phyloP scores from a whole-genome alignment of 1,139 yeast species.

The Pichia terricola region DNA sequence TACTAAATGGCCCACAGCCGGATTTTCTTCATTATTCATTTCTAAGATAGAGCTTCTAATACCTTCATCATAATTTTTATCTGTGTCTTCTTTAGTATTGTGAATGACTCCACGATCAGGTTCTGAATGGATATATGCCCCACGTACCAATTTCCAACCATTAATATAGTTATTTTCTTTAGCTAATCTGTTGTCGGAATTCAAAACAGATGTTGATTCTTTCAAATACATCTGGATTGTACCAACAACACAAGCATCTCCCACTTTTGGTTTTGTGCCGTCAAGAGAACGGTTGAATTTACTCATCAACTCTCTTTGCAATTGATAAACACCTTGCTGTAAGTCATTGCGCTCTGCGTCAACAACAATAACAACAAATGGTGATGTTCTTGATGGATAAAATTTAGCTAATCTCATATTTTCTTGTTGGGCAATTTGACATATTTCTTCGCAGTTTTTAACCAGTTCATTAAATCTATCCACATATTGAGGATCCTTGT shows the following conservation, averaged over 20 bases:
- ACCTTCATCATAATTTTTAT: conserved; percentile 64
- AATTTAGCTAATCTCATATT: conserved; percentile 37
- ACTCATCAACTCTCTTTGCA: conserved; percentile 74
- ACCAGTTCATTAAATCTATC: conserved; percentile 53
- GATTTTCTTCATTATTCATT: conserved; percentile 38
- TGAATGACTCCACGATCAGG: conserved; percentile 66
- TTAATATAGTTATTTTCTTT: conserved; percentile 53
- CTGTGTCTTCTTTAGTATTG: conserved; percentile 69
- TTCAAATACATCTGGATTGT: conserved; percentile 89
- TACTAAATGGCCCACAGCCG: conserved; percentile 71
- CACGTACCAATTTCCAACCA: conserved; percentile 92
- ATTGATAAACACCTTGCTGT: conserved; percentile 85
- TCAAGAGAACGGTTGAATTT: conserved; percentile 51
- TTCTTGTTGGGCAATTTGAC: conserved; percentile 46
- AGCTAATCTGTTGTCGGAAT: conserved; percentile 60
- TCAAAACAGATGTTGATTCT: conserved; percentile 54
- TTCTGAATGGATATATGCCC: conserved; percentile 93
- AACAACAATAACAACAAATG: conserved; percentile 76
- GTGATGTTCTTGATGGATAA: conserved; percentile 65
- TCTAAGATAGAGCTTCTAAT: conserved; percentile 55
- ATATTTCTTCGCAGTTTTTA: conserved; percentile 50
- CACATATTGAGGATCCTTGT: conserved; percentile 39
- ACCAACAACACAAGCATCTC: conserved; percentile 70
- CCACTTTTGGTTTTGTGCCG: conserved; percentile 7
- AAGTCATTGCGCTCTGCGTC: conserved; percentile 89